Base-by-base conservation (phyloP, 2,329 filamentous ascomycete genomes). In the Amesomyces nigricolor region DNA sequence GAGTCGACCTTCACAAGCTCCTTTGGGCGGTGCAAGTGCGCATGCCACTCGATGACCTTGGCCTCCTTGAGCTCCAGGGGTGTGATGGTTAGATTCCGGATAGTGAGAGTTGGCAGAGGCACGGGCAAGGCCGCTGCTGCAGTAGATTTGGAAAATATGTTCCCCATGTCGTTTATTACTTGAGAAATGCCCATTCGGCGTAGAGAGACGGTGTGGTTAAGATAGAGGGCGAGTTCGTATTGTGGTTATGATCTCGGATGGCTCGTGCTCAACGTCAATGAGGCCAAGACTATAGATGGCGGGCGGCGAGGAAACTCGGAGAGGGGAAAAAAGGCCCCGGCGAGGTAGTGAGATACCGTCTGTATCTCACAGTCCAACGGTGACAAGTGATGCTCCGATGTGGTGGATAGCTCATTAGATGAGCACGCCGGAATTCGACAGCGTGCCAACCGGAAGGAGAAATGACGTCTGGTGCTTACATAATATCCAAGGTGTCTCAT, bases 51-150 rank as follows among this genome's bases (percentile, higher is more conserved):
- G 68, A 91, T 91, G 62, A 86, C 85, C 73, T 95, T 88, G 56
- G 92, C 76, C 57, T 67, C 70, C 69, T 84, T 85, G 64, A 96
- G 79, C 62, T 86, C 82, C 53, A 96, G 75, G n/a, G 83, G 78
- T 47, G 81, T 85, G 55, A 81, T 76, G 44, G 89, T 92, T 61
- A 95, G 75, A 70, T 96, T 96, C 65, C 91, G 89, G 65, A 96
- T 82, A 4, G 81, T 88, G 62, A 96, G 74, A 55, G 54, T 55
- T 61, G 63, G 45, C 45, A 50, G 38, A 29, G 29, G 30, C 10
- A 32, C 45, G 17, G 53, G 54, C n/a, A 47, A 51, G 40, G 38
- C n/a, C 5, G 53, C 40, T 13, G 53, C 56, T 42, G 53, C 38
- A 19, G 37, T 29, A 6, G 58, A 49, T 2, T 49, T 49, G 13